phyloP scores from a whole-genome alignment of 2,329 filamentous ascomycete species.

The Immersiporthe knoxdaviesiana region DNA sequence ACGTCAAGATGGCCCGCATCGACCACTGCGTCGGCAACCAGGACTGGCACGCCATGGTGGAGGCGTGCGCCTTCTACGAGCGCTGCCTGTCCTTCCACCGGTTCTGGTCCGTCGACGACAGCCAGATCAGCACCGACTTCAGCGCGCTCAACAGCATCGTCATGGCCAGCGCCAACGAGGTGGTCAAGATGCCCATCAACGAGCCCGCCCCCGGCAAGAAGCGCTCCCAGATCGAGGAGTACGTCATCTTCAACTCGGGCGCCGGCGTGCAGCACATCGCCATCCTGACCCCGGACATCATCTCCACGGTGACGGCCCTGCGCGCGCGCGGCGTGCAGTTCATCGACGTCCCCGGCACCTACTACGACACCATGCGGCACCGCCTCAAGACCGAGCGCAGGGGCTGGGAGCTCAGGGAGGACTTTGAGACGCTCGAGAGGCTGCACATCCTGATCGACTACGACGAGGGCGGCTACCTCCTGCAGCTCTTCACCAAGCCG shows the following conservation, averaged over 20 bases:
- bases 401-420: constrained; percentile 71
- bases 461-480: constrained; percentile 85
- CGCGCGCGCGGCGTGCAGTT: constrained; percentile 90
- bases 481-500: constrained; percentile 80
- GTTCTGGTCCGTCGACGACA: constrained; percentile 97
- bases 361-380: constrained; percentile 77
- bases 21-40: constrained; percentile 99
- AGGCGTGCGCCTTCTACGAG: constrained; percentile 76
- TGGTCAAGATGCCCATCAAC: constrained; percentile 98
- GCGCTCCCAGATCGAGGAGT: constrained; percentile 93
- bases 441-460: constrained; percentile 94
- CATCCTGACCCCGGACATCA: constrained; percentile 79
- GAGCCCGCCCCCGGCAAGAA: constrained; percentile 90
- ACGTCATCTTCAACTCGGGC: constrained; percentile 86
- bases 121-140: constrained; percentile 90
- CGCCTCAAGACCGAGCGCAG: constrained; percentile 68
- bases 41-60: constrained; percentile 86
- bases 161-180: constrained; percentile 78
- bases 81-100: constrained; percentile 88
- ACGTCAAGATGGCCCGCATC: constrained; percentile 72
- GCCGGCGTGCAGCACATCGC: constrained; percentile 94
- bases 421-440: constrained; percentile 74
- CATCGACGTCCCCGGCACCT: constrained; percentile 84
- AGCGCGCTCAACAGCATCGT: constrained; percentile 86
- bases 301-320: constrained; percentile 74